phyloP scores from a whole-genome alignment of 441 rosid genomes.

The Populus hybrid region DNA sequence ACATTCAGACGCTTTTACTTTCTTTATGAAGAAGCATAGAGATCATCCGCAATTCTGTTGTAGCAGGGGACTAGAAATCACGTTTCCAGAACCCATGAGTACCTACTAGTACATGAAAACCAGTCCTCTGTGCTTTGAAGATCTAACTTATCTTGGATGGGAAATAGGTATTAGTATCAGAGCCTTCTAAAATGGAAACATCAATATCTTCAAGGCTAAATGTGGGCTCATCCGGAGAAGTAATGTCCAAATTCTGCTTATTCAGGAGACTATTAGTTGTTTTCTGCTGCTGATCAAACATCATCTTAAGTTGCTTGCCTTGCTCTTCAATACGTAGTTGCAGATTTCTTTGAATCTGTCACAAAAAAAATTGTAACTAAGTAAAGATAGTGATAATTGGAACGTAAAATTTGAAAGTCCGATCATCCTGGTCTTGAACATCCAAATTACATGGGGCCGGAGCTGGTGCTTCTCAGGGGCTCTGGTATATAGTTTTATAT shows the following conservation, averaged over 20 bases:
- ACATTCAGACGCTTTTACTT: not conserved
- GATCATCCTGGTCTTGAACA: not conserved
- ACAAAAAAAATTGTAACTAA: not conserved
- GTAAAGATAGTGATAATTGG: not conserved
- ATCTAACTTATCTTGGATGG: slow-evolving; percentile 65
- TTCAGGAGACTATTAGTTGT: slow-evolving; percentile 35
- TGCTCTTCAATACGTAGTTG: slow-evolving; percentile 85
- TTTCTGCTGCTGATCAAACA: slow-evolving; percentile 79
- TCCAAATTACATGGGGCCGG: no score
- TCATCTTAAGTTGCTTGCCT: slow-evolving; percentile 64
- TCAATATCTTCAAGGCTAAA: slow-evolving; percentile 42
- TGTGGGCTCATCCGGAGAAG: slow-evolving; percentile 19
- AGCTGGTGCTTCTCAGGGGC: no score
- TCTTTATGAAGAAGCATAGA: slow-evolving; percentile 2
- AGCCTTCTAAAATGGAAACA: slow-evolving; percentile 38
- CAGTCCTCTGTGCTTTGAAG: slow-evolving; percentile 19
- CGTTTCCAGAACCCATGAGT: not conserved
- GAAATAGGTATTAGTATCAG: slow-evolving; percentile 37
- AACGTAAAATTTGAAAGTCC: not conserved
- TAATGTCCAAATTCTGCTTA: slow-evolving; percentile 26
- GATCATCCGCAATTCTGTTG: slow-evolving; percentile 1
- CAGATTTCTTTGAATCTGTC: slow-evolving; percentile 68
- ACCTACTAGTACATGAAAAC: slow-evolving; percentile 3
- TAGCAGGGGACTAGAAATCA: slow-evolving; percentile 1
- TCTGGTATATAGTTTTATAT: no score